A percentile compares a stretch with the other conserved stretches of the same genome.
Conservation (phyloP, 2,329 filamentous ascomycete genomes). For the Penicillium sp. region DNA sequence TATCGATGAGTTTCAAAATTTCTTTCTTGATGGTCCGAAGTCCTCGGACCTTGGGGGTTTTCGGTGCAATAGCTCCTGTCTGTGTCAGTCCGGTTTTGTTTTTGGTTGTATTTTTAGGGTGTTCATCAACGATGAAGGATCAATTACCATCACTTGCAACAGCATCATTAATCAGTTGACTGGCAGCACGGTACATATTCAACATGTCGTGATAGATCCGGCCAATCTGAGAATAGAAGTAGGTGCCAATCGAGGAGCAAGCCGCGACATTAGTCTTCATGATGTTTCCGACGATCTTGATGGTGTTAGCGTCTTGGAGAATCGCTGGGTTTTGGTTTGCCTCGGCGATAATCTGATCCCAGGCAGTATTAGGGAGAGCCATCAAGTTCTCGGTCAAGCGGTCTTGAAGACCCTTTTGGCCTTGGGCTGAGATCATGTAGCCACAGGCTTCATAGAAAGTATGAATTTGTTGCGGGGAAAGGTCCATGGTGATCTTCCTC, state of each 20-base stretch:
- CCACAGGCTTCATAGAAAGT: conserved; percentile 99
- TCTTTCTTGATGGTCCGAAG: conserved; percentile 98
- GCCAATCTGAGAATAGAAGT: conserved; percentile 97
- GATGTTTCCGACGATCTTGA: conserved; percentile 98
- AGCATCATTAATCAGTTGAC: conserved; percentile 88
- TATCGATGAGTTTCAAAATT: conserved; percentile 96
- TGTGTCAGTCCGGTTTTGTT: conserved; percentile 16
- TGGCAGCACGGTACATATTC: conserved; percentile 98
- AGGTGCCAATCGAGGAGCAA: conserved; percentile 90
- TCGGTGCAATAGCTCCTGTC: conserved; percentile 83
- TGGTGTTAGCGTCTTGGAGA: conserved; percentile 87
- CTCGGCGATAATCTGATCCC: conserved; percentile 89
- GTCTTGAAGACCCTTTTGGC: conserved; percentile 91
- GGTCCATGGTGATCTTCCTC: conserved; percentile 90
- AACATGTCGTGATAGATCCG: conserved; percentile 98
- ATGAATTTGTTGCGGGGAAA: conserved; percentile 95
- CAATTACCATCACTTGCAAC: conserved; percentile 74
- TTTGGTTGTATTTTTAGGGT: background rate
- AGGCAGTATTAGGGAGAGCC: conserved; percentile 87
- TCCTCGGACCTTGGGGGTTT: conserved; percentile 94
- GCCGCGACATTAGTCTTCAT: conserved; percentile 99
- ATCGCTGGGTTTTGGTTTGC: conserved; percentile 82
- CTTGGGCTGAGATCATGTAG: conserved; percentile 98
- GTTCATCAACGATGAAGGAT: background rate
- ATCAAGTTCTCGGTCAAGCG: conserved; percentile 87